Conservation (phyloP, 805 yeast species). For the Pichia manshurica region DNA sequence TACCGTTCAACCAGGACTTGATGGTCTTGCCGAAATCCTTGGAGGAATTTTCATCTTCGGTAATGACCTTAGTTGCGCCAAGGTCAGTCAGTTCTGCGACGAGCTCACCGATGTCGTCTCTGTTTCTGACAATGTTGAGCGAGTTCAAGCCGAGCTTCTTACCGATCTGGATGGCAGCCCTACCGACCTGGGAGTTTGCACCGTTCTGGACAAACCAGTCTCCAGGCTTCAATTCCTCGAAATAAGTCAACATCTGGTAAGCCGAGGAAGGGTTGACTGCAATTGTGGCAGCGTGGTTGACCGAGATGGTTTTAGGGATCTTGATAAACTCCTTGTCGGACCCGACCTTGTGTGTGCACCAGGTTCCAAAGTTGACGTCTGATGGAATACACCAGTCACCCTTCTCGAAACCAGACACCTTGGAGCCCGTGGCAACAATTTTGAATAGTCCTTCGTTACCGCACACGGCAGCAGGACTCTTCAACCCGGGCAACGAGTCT, state of each 20-base stretch:
- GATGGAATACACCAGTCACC: slow-evolving; percentile 92
- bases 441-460: slow-evolving; percentile 94
- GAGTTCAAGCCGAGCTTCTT: slow-evolving; percentile 74
- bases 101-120: slow-evolving; percentile 66
- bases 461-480: slow-evolving; percentile 69
- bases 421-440: slow-evolving; percentile 64
- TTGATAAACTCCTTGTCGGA: slow-evolving; percentile 47
- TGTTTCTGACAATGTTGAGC: slow-evolving; percentile 79
- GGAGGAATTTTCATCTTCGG: slow-evolving; percentile 77
- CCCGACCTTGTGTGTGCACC: slow-evolving; percentile 77
- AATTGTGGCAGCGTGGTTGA: slow-evolving; percentile 77
- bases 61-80: slow-evolving; percentile 87
- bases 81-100: slow-evolving; percentile 46
- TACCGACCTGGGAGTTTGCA: slow-evolving; percentile 92
- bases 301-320: slow-evolving; percentile 49
- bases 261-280: slow-evolving; percentile 93
- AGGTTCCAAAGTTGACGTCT: slow-evolving; percentile 79
- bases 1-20: slow-evolving; percentile 45
- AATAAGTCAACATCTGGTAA: slow-evolving; percentile 75
- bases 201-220: slow-evolving; percentile 97
- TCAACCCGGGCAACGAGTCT: slow-evolving; percentile 43
- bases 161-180: slow-evolving; percentile 85
- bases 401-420: slow-evolving; percentile 39
- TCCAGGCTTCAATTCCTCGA: slow-evolving; percentile 53
- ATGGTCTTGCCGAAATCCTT: slow-evolving; percentile 59